Conservation (phyloP, 306 rosid species). For the Rosa lucieae region DNA sequence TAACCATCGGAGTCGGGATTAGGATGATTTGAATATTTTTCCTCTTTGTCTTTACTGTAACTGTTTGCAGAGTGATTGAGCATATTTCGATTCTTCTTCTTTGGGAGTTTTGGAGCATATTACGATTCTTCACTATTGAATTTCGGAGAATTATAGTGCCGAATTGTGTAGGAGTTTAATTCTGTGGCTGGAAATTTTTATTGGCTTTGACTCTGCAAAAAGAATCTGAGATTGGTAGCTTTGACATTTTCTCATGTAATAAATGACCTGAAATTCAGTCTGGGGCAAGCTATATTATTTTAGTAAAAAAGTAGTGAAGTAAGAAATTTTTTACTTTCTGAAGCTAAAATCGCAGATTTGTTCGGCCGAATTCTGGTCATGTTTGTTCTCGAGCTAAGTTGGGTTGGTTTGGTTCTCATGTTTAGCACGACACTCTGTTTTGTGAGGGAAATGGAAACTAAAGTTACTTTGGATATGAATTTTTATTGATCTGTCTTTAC, state of each 20-base stretch:
- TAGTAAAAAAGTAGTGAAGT: background rate
- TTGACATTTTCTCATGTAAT: background rate
- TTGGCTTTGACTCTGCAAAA: background rate
- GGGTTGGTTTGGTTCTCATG: background rate
- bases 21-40: background rate
- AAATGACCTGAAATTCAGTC: constrained; percentile 1
- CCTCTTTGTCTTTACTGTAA: background rate
- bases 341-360: background rate
- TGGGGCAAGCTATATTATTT: background rate
- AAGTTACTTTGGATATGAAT: background rate
- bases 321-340: background rate
- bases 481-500: constrained; percentile 10
- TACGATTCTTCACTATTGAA: background rate
- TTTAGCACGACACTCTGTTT: background rate
- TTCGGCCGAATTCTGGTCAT: background rate
- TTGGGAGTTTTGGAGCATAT: background rate
- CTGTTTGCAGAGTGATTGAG: background rate
- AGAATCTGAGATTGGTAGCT: background rate
- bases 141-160: background rate
- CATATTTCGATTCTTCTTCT: background rate
- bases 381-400: background rate
- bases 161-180: background rate
- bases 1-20: constrained; percentile 1
- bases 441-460: background rate
- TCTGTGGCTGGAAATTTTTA: background rate